phyloP scores from a whole-genome alignment of 805 yeast species.

The Lipomyces kockii region DNA sequence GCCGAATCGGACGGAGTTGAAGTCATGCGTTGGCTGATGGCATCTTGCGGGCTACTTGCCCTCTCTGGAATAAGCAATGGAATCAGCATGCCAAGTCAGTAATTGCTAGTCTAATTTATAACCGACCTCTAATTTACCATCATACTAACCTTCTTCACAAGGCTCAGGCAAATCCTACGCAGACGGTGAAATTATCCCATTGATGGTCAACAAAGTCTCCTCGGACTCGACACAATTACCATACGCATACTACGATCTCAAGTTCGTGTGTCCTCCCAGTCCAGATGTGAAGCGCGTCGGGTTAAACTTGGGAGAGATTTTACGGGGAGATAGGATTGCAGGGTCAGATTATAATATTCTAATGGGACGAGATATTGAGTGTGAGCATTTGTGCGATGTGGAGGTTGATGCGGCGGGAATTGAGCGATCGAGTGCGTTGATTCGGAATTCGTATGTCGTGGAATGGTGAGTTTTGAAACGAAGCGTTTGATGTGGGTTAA shows the following conservation, averaged over 20 bases:
- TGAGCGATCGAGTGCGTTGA: constrained; percentile 60
- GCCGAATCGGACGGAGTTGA: background rate
- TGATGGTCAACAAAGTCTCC: constrained; percentile 76
- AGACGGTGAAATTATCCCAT: constrained; percentile 65
- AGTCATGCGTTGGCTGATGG: background rate
- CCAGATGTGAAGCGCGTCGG: constrained; percentile 58
- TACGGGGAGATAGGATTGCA: constrained; percentile 81
- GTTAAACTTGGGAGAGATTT: constrained; percentile 73
- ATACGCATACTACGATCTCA: constrained; percentile 73
- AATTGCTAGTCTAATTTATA: background rate
- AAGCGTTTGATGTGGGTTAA: background rate
- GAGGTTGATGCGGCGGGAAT: constrained; percentile 58
- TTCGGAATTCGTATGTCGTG: constrained; percentile 71
- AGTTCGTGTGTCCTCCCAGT: constrained; percentile 75
- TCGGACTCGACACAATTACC: constrained; percentile 80
- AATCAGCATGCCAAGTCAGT: background rate
- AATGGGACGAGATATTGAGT: constrained; percentile 68
- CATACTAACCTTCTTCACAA: background rate
- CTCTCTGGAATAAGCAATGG: background rate
- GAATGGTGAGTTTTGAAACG: constrained; percentile 59
- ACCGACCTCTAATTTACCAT: background rate
- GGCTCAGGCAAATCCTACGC: constrained; percentile 42
- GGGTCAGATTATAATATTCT: constrained; percentile 68
- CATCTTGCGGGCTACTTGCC: background rate
- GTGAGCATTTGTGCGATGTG: constrained; percentile 71